Evolutionary conservation across 2,329 filamentous ascomycete genomes (phyloP).

Genomic region (Dactylonectria estremocensis): DNA sequence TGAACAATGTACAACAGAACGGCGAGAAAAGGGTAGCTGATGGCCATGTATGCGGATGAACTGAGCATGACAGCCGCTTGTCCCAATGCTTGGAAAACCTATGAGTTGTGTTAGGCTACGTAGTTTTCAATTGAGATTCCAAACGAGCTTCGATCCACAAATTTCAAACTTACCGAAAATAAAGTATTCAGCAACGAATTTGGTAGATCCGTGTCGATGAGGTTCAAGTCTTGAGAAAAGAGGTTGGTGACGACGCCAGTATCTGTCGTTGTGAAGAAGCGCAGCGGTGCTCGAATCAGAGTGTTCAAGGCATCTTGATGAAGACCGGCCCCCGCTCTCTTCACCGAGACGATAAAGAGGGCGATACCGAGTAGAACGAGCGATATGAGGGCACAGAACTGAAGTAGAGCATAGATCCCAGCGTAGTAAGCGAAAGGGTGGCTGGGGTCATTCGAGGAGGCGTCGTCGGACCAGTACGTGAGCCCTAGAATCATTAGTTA

Average conservation of each 20-base stretch:
- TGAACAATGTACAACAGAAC: constrained; percentile 65
- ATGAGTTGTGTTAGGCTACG: not conserved
- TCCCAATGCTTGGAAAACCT: constrained; percentile 15
- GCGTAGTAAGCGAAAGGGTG: constrained; percentile 26
- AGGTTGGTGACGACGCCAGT: constrained; percentile 53
- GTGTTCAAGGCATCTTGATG: constrained; percentile 29
- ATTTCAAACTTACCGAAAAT: constrained; percentile 13
- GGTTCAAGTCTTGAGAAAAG: constrained; percentile 56
- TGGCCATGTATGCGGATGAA: constrained; percentile 58
- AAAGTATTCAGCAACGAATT: constrained; percentile 44
- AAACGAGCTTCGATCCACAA: not conserved
- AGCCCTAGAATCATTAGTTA: constrained; percentile 29
- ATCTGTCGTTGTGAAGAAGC: constrained; percentile 53
- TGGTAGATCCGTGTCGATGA: constrained; percentile 56
- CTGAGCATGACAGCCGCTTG: constrained; percentile 50
- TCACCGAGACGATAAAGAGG: constrained; percentile 21
- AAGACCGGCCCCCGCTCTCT: constrained; percentile 19
- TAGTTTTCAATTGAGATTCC: not conserved
- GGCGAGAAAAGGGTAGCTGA: constrained; percentile 64
- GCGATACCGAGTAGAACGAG: constrained; percentile 14
- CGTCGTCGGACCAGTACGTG: constrained; percentile 38
- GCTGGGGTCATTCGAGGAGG: not conserved
- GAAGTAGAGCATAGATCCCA: constrained; percentile 32
- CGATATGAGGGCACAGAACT: constrained; percentile 14
- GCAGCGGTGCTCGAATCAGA: constrained; percentile 45